Percentiles rank a stretch among this genome's conserved stretches.
Conservation (phyloP, 495 filamentous ascomycete genomes). For the Penicillium cosmopolitanum region DNA sequence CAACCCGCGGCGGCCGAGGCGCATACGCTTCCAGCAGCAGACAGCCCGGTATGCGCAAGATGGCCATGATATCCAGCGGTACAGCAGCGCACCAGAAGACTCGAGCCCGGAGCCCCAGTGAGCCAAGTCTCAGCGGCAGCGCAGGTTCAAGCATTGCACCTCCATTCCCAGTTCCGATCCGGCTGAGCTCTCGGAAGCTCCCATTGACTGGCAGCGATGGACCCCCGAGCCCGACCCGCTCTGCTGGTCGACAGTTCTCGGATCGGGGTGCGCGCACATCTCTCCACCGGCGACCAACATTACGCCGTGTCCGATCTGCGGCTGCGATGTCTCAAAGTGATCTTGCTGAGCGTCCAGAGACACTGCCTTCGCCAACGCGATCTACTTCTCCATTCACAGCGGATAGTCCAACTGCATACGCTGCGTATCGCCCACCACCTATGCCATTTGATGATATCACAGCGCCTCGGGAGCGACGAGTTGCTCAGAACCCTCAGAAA, state of each 20-base stretch:
- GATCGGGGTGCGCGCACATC: constrained; percentile 38
- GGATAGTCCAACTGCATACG: constrained; percentile 59
- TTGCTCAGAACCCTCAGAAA: constrained; percentile 20
- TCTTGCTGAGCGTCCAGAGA: constrained; percentile 48
- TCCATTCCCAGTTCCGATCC: constrained; percentile 88
- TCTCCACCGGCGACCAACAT: constrained; percentile 43
- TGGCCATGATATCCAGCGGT: constrained; percentile 78
- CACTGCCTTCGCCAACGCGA: constrained; percentile 67
- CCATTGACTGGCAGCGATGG: constrained; percentile 75
- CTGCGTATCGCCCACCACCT: constrained; percentile 58
- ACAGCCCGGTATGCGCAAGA: constrained; percentile 59
- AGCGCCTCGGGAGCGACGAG: constrained; percentile 45
- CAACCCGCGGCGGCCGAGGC: background rate
- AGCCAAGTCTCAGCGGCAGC: constrained; percentile 62
- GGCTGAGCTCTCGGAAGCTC: constrained; percentile 82
- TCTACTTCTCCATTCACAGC: constrained; percentile 65
- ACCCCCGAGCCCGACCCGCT: constrained; percentile 75
- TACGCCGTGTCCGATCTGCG: constrained; percentile 85
- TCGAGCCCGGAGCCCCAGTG: constrained; percentile 75
- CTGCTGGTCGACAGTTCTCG: constrained; percentile 47
- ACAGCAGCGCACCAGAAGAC: constrained; percentile 67
- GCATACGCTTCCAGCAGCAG: constrained; percentile 32
- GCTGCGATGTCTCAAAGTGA: constrained; percentile 64
- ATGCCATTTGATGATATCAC: constrained; percentile 75
- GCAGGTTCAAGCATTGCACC: constrained; percentile 54